Percentiles rank a stretch among this genome's conserved stretches.
Evolutionary conservation across 1,139 yeast species (phyloP).

Genomic region (Blastobotrys persicus): DNA sequence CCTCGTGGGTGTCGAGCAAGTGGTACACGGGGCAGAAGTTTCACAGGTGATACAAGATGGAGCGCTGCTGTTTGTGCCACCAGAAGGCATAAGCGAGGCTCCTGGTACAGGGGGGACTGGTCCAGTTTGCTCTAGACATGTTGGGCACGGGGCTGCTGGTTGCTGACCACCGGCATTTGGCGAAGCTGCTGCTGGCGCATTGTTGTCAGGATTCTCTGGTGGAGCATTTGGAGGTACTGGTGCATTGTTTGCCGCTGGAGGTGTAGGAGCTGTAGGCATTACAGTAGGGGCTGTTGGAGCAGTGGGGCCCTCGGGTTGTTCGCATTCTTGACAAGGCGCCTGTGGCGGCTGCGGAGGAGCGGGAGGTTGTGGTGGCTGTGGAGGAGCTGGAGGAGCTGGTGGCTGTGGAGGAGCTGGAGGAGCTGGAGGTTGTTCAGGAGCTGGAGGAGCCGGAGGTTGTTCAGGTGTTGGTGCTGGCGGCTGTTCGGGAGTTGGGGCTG

Average conservation of each 20-base stretch:
- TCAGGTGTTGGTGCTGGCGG: conserved; percentile 4
- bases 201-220: conserved; percentile 3
- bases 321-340: neutral
- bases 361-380: neutral
- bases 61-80: neutral
- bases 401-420: conserved; percentile 4
- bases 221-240: neutral
- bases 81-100: neutral
- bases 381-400: conserved; percentile 4
- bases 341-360: neutral
- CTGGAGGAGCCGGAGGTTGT: neutral
- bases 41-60: conserved; percentile 2
- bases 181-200: neutral
- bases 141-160: conserved; percentile 5
- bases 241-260: conserved; percentile 2
- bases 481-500: conserved; percentile 1
- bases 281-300: conserved; percentile 5
- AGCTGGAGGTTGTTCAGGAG: conserved; percentile 4
- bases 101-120: too few species aligned
- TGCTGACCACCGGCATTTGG: neutral
- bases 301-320: neutral
- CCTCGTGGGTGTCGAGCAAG: neutral
- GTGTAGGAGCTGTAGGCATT: neutral
- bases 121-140: too few species aligned
- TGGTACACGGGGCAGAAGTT: neutral